phyloP scores from a whole-genome alignment of 306 rosid genomes.

The Canavalia gladiata region DNA sequence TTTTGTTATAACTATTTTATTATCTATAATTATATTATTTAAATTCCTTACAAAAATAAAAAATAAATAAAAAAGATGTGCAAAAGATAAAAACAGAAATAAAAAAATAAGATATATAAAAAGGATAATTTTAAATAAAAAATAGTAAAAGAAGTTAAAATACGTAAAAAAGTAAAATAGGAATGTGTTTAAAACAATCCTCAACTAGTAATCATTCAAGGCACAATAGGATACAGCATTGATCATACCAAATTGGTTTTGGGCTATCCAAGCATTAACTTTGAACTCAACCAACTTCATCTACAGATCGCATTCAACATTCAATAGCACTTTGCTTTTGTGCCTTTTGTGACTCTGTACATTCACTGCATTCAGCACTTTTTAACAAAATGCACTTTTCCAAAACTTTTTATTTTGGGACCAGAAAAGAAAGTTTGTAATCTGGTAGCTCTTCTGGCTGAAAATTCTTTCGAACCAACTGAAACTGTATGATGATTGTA shows the following conservation, averaged over 20 bases:
- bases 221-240: no score
- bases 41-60: no score
- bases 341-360: neutral
- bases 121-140: no score
- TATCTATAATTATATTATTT: no score
- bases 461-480: slow-evolving; percentile 18
- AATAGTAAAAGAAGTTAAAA: no score
- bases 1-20: no score
- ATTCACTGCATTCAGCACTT: neutral
- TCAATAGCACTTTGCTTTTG: slow-evolving; percentile 10
- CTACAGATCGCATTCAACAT: slow-evolving; percentile 25
- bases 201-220: no score
- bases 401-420: slow-evolving; percentile 27
- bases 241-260: neutral
- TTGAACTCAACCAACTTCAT: slow-evolving; percentile 24
- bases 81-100: no score
- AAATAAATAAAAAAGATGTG: no score
- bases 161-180: no score
- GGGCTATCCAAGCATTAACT: slow-evolving; percentile 30
- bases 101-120: no score
- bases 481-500: neutral
- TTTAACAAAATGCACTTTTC: neutral
- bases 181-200: no score
- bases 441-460: slow-evolving; percentile 42
- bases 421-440: slow-evolving; percentile 10